Evolutionary conservation across 2,329 filamentous ascomycete species (phyloP).

Genomic region (Aureobasidium lini): DNA sequence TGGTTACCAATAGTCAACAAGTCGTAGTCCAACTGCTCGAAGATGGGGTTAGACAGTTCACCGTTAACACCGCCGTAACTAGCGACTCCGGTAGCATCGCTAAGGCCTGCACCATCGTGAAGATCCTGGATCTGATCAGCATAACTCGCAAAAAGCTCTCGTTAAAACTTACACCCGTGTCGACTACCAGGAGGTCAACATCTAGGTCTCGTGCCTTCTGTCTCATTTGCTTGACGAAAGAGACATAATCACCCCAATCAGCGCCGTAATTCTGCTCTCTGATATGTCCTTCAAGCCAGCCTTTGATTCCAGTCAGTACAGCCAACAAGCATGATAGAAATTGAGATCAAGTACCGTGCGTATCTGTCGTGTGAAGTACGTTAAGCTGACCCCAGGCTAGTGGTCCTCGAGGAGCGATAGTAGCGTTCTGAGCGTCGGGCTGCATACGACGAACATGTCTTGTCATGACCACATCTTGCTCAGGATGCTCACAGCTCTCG

Average conservation of each 20-base stretch:
- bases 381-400: constrained; percentile 59
- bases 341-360: constrained; percentile 37
- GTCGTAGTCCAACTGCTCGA: constrained; percentile 47
- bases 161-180: constrained; percentile 40
- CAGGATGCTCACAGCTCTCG: constrained; percentile 34
- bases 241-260: constrained; percentile 60
- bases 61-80: constrained; percentile 41
- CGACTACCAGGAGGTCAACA: constrained; percentile 54
- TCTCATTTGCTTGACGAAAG: constrained; percentile 54
- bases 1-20: constrained; percentile 54
- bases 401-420: constrained; percentile 29
- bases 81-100: constrained; percentile 44
- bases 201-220: constrained; percentile 48
- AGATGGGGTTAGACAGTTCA: constrained; percentile 45
- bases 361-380: constrained; percentile 59
- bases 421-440: constrained; percentile 36
- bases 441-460: constrained; percentile 38
- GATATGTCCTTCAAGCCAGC: constrained; percentile 39
- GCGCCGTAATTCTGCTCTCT: constrained; percentile 54
- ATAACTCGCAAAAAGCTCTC: not conserved
- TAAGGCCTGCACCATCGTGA: constrained; percentile 59
- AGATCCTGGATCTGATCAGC: constrained; percentile 36
- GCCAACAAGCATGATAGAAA: not conserved
- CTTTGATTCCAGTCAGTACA: constrained; percentile 24
- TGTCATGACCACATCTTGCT: constrained; percentile 33